Conservation (phyloP, 495 filamentous ascomycete genomes). For the Talaromyces nanjingensis region DNA sequence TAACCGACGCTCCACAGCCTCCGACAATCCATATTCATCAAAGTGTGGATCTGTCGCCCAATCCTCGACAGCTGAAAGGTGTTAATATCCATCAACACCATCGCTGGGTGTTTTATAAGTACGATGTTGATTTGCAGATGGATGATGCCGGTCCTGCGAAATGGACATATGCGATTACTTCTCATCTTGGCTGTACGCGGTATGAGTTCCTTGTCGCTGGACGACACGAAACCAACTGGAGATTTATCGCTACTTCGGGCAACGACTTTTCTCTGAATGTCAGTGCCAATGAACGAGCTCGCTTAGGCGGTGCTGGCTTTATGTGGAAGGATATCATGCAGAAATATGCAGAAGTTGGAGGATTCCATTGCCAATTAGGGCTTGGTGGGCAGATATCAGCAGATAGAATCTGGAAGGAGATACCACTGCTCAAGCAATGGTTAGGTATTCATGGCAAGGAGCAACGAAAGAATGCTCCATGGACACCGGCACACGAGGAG, state of each 20-base stretch:
- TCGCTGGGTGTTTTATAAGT: conserved; percentile 92
- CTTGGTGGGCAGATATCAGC: conserved; percentile 94
- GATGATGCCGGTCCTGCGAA: conserved; percentile 71
- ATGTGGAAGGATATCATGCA: conserved; percentile 99
- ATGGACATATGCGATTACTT: conserved; percentile 98
- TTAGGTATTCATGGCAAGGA: conserved; percentile 84
- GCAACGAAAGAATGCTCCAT: conserved; percentile 78
- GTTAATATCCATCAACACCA: conserved; percentile 83
- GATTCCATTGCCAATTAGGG: conserved; percentile 89
- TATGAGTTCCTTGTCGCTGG: conserved; percentile 98
- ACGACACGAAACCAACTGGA: conserved; percentile 83
- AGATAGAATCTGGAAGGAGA: conserved; percentile 93
- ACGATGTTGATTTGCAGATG: conserved; percentile 90
- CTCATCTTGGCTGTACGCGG: conserved; percentile 89
- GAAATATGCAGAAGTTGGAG: conserved; percentile 92
- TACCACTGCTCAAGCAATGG: conserved; percentile 90
- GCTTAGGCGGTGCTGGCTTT: conserved; percentile 79
- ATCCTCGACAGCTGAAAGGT: conserved; percentile 82
- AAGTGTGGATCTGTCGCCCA: conserved; percentile 83
- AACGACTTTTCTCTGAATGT: conserved; percentile 91
- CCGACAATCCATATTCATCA: conserved; percentile 96
- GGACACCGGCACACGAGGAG: conserved; percentile 91
- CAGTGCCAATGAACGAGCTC: conserved; percentile 72
- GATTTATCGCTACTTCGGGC: conserved; percentile 92
- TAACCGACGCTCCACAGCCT: conserved; percentile 87